Percentiles rank a stretch among this genome's conserved stretches.
Conservation (phyloP, 345 rosid species). For the Arabis hirsuta region DNA sequence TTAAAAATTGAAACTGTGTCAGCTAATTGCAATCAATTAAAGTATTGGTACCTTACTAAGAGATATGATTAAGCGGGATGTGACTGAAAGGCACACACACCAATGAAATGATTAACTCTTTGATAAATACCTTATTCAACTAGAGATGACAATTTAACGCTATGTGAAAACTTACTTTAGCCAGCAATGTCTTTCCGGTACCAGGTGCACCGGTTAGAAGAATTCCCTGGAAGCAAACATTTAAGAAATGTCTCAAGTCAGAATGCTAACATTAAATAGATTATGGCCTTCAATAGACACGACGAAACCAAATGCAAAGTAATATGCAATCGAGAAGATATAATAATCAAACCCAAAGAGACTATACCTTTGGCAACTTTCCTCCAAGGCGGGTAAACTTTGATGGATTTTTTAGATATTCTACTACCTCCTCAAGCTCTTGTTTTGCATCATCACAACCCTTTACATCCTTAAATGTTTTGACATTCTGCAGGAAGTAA, state of each 20-base stretch:
- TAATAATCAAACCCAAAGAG: slow-evolving; percentile 17
- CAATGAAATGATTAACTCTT: slow-evolving; percentile 14
- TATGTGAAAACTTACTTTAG: slow-evolving; percentile 65
- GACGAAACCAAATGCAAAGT: slow-evolving; percentile 20
- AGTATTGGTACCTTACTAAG: background rate
- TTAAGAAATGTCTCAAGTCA: slow-evolving; percentile 25
- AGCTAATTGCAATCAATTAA: slow-evolving; percentile 12
- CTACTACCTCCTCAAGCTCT: slow-evolving; percentile 98
- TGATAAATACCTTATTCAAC: slow-evolving; percentile 1
- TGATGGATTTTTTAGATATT: slow-evolving; percentile 89
- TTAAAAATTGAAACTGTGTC: slow-evolving; percentile 43
- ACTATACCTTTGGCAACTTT: slow-evolving; percentile 92
- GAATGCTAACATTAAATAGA: slow-evolving; percentile 13
- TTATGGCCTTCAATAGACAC: background rate
- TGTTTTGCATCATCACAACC: slow-evolving; percentile 99
- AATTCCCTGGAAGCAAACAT: slow-evolving; percentile 72
- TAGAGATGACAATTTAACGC: slow-evolving; percentile 1
- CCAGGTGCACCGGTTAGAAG: slow-evolving; percentile 99
- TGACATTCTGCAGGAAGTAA: slow-evolving; percentile 74
- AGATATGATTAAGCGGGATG: background rate
- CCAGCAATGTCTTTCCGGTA: slow-evolving; percentile 97
- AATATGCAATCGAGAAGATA: slow-evolving; percentile 2
- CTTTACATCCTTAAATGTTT: slow-evolving; percentile 99
- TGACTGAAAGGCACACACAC: background rate
- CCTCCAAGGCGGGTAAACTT: slow-evolving; percentile 99